Evolutionary conservation across 2,329 filamentous ascomycete species (phyloP).

Genomic region (Fusarium pininemorale): DNA sequence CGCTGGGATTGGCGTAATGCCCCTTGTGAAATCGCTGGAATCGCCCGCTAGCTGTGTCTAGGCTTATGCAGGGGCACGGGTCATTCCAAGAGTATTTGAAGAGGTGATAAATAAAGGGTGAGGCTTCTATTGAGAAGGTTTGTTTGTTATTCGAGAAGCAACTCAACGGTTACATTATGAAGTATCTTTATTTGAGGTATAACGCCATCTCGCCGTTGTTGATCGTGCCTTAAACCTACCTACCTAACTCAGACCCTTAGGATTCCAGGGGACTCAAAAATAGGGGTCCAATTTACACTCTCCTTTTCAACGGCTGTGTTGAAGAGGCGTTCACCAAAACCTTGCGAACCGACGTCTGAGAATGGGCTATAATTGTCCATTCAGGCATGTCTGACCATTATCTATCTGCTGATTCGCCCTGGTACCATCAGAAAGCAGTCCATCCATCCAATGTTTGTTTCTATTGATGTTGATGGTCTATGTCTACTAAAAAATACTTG

Average conservation of each 20-base stretch:
- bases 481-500: constrained; percentile 10
- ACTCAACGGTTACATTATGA: background rate
- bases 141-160: background rate
- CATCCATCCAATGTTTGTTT: constrained; percentile 17
- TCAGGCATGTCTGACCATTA: background rate
- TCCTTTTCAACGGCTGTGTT: constrained; percentile 22
- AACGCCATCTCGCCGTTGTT: background rate
- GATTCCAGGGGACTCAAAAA: constrained; percentile 6
- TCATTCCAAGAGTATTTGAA: constrained; percentile 19
- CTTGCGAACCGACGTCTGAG: background rate
- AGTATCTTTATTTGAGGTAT: background rate
- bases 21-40: constrained; percentile 34
- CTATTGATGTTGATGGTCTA: constrained; percentile 23
- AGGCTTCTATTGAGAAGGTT: background rate
- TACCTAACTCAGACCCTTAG: background rate
- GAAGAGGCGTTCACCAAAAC: background rate
- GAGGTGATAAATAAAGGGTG: constrained; percentile 3
- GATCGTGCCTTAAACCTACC: background rate
- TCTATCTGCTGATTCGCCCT: too few relatives aligned
- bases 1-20: constrained; percentile 37
- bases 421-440: background rate
- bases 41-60: constrained; percentile 21
- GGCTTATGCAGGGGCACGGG: constrained; percentile 32
- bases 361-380: background rate
- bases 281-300: constrained; percentile 37